Conservation (phyloP, 129 eudicot species). For the Arctium lappa region DNA sequence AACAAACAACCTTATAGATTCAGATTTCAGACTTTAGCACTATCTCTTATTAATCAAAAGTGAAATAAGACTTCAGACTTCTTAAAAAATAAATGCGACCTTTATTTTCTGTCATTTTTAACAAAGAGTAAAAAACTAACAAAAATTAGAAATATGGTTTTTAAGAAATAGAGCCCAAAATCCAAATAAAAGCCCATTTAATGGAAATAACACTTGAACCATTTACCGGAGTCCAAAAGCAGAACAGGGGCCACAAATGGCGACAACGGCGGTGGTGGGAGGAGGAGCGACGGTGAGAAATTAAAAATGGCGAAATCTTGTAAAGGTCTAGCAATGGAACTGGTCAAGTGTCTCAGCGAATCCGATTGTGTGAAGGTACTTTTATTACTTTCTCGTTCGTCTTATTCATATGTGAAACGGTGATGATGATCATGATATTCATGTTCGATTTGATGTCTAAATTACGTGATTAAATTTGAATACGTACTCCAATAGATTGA, state of each 20-base stretch:
- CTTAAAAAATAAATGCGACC: no score
- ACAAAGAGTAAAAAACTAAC: no score
- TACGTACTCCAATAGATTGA: not conserved
- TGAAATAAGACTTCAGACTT: no score
- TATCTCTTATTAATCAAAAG: no score
- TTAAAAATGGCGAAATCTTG: slow-evolving; percentile 61
- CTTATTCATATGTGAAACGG: not conserved
- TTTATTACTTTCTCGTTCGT: not conserved
- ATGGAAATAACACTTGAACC: not conserved
- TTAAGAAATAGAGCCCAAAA: not conserved
- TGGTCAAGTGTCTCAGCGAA: slow-evolving; percentile 78
- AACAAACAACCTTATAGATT: no score
- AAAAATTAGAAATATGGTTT: no score
- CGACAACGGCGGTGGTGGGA: not conserved
- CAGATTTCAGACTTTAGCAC: no score
- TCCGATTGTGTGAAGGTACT: slow-evolving; percentile 71
- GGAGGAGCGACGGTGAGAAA: not conserved
- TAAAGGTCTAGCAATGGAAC: slow-evolving; percentile 61
- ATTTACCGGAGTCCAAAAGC: not conserved
- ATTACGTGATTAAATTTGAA: not conserved
- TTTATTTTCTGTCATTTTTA: no score
- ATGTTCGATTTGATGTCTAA: not conserved
- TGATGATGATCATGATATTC: not conserved
- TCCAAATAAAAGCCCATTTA: not conserved
- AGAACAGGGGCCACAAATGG: not conserved